Evolutionary conservation across 345 rosid species (phyloP), one percentile per base, ranked within the genome.

Genomic region (Rhodomyrtus tomentosa): DNA sequence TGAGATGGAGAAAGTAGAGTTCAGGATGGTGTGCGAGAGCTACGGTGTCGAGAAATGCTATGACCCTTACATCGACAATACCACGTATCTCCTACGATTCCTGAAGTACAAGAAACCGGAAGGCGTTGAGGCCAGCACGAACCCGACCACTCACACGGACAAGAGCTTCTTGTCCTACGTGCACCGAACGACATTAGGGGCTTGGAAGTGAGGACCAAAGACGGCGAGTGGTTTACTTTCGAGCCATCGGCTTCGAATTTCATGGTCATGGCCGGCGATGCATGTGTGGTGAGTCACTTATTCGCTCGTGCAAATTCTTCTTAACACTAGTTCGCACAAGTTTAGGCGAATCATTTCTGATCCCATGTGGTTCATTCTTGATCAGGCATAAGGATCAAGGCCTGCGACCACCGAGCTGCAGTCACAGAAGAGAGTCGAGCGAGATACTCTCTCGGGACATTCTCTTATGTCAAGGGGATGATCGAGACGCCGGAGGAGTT

Each of bases 141-240:
- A 82, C 32, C 90, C 88, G 1, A 49, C 86, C 11, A 38, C n/a
- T 27, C 92, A 89, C 56, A 85, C 89, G 3, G 91, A 89, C 81
- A 86, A 86, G 81, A 86, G 83, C 80, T 72, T 87, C 7, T 32
- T 88, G 5, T 84, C 90, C 51, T 84, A 87, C 20, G 81, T 89
- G 50, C 85, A 84, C 82, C 92, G 80, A 85, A 85, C 55, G 68
- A 86, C 25, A 85, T 90, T 12, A 82, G 49, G 25, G 91, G 91
- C 48, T 80, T 90, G 56, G 88, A 90, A 73, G 82, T 90, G 6
- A 58, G 83, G 81, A 59, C 90, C 51, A 89, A 88, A 50, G 62
- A 86, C 55, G 85, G 84, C 6, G 81, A 85, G 14, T 89, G 90
- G 90, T 56, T 86, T 55, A 54, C 15, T 40, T 80, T 83, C 48